Percentiles rank a stretch among this genome's conserved stretches.
Conservation (phyloP, 768 basidiomycete genomes). For the Omphalotus guepiniiformis region DNA sequence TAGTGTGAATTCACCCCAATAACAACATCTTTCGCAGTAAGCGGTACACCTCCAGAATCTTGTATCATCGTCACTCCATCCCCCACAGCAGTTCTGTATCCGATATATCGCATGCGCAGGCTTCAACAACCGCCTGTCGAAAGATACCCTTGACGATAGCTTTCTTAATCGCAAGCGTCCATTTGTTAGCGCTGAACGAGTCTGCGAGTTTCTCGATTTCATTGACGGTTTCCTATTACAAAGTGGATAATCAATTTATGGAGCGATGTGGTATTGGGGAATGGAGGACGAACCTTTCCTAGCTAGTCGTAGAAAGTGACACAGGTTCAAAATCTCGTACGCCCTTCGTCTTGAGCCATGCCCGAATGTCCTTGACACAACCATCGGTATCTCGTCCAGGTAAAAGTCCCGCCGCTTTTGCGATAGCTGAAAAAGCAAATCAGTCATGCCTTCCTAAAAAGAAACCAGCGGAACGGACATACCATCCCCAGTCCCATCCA, state of each 20-base stretch:
- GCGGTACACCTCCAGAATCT: slow-evolving; percentile 88
- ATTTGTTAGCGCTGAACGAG: slow-evolving; percentile 55
- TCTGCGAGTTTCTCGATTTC: slow-evolving; percentile 80
- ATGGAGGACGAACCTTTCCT: slow-evolving; percentile 55
- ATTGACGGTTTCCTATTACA: slow-evolving; percentile 67
- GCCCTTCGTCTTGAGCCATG: slow-evolving; percentile 84
- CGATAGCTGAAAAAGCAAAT: slow-evolving; percentile 53
- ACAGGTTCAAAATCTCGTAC: slow-evolving; percentile 91
- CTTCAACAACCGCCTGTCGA: slow-evolving; percentile 85
- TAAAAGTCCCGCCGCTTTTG: slow-evolving; percentile 58
- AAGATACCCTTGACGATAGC: slow-evolving; percentile 94
- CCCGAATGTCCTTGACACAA: slow-evolving; percentile 69
- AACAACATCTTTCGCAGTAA: slow-evolving; percentile 91
- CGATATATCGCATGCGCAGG: slow-evolving; percentile 87
- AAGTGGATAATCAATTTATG: too few species aligned
- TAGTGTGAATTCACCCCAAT: slow-evolving; percentile 81
- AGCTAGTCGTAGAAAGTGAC: slow-evolving; percentile 90
- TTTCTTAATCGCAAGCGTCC: slow-evolving; percentile 69
- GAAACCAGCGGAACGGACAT: slow-evolving; percentile 18
- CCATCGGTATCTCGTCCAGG: slow-evolving; percentile 57
- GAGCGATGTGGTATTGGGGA: too few species aligned
- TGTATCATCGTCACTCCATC: slow-evolving; percentile 96
- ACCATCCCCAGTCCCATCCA: slow-evolving; percentile 78
- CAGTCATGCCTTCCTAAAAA: slow-evolving; percentile 4
- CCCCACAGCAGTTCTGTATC: slow-evolving; percentile 81